Conservation (phyloP, 495 filamentous ascomycete genomes). For the Neurospora sp. region DNA sequence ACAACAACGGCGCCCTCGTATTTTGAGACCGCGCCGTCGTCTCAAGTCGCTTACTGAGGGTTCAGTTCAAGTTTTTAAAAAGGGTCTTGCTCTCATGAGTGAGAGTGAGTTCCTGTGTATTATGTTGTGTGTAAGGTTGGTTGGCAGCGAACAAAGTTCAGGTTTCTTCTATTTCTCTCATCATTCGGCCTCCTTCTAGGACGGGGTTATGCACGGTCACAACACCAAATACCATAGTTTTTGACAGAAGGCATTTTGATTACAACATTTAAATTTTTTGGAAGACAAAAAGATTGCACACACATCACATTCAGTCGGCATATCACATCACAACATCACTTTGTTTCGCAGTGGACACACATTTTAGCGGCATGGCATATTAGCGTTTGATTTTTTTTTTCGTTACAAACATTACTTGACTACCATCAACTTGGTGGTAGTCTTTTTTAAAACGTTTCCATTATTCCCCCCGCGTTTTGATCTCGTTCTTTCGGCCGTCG, state of each 20-base stretch:
- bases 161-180: not conserved
- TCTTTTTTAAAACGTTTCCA: not conserved
- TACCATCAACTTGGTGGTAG: not conserved
- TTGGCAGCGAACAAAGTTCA: not conserved
- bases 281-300: not conserved
- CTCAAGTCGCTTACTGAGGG: not conserved
- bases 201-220: not conserved
- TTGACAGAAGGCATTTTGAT: not conserved
- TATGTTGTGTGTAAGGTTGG: not conserved
- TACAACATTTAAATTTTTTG: not conserved
- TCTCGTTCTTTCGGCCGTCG: not conserved
- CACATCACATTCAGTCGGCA: not conserved
- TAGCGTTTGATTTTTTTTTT: not conserved
- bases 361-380: not conserved
- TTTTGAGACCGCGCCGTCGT: constrained; percentile 10
- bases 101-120: not conserved
- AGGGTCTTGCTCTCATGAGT: not conserved
- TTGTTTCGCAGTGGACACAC: not conserved
- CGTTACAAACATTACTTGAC: not conserved
- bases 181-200: not conserved
- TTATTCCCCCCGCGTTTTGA: not conserved
- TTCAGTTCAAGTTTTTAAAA: not conserved
- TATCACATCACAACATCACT: not conserved
- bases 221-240: not conserved
- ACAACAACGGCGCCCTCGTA: constrained; percentile 19